Evolutionary conservation across 2,329 filamentous ascomycete species (phyloP).

Genomic region (Exophiala sp.): DNA sequence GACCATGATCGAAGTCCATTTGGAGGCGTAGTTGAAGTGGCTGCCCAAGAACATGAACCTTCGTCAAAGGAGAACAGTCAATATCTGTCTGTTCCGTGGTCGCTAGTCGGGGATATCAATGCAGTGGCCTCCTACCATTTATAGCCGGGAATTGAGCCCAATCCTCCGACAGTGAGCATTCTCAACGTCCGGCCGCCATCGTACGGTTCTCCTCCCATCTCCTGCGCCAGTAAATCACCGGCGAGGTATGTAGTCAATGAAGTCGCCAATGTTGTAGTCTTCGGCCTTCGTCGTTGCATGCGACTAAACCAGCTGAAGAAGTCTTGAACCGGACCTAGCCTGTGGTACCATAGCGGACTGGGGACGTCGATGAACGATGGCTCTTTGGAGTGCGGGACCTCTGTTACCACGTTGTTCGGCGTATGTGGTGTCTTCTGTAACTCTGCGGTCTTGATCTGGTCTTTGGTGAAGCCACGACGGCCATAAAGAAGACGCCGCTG

Average conservation of each 20-base stretch:
- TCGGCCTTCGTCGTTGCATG: conserved; percentile 65
- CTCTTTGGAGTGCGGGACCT: conserved; percentile 21
- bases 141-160: conserved; percentile 70
- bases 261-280: conserved; percentile 70
- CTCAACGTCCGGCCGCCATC: conserved; percentile 63
- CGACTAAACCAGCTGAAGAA: conserved; percentile 37
- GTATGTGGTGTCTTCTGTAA: conserved; percentile 25
- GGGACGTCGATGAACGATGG: conserved; percentile 24
- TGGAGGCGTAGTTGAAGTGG: conserved; percentile 78
- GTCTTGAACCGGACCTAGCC: conserved; percentile 26
- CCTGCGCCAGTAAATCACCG: conserved; percentile 31
- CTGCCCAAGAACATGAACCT: conserved; percentile 75
- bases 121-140: conserved; percentile 59
- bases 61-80: conserved; percentile 4
- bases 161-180: conserved; percentile 66
- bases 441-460: conserved; percentile 23
- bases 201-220: conserved; percentile 47
- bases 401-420: conserved; percentile 21
- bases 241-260: conserved; percentile 71
- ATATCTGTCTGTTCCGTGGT: neutral
- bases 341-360: conserved; percentile 27
- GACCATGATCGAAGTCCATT: conserved; percentile 60
- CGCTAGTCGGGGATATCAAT: conserved; percentile 21
- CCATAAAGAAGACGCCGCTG: conserved; percentile 1
- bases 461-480: conserved; percentile 17